Conservation (phyloP, 176 grass and related monocot species). For the Triticum dicoccoides region DNA sequence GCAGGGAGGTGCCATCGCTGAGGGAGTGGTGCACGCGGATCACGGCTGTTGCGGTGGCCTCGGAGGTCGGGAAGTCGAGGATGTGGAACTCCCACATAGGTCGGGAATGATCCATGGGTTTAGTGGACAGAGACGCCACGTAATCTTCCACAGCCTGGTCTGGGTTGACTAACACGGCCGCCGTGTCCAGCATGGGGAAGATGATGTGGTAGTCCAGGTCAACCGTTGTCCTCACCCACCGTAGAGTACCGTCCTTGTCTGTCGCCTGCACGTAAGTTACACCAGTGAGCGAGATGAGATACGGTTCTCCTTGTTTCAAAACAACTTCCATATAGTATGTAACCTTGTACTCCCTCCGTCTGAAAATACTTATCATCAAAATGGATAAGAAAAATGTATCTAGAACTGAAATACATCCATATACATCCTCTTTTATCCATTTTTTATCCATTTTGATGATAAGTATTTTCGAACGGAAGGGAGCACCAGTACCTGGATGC, state of each 20-base stretch:
- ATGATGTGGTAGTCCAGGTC: slow-evolving; percentile 60
- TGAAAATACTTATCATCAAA: too few species aligned
- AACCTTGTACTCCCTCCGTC: too few species aligned
- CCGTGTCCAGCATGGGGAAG: slow-evolving; percentile 36
- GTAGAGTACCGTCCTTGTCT: slow-evolving; percentile 22
- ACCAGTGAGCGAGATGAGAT: too few species aligned
- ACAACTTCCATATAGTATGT: too few species aligned
- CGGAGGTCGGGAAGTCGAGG: slow-evolving; percentile 76
- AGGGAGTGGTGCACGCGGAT: too few species aligned
- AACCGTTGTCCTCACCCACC: slow-evolving; percentile 53
- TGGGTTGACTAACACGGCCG: slow-evolving; percentile 20
- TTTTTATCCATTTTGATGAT: too few species aligned
- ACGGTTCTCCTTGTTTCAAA: too few species aligned
- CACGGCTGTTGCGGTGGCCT: slow-evolving; percentile 22
- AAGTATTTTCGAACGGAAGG: too few species aligned
- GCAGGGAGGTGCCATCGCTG: too few species aligned
- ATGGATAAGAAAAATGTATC: too few species aligned
- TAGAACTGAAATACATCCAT: too few species aligned
- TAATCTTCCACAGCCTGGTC: slow-evolving; percentile 35
- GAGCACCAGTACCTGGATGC: slow-evolving; percentile 45
- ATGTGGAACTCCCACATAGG: slow-evolving; percentile 87
- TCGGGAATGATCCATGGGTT: slow-evolving; percentile 44
- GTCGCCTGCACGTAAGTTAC: slow-evolving; percentile 25
- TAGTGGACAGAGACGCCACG: slow-evolving; percentile 57
- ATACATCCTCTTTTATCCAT: too few species aligned